Conservation (phyloP, 2,329 filamentous ascomycete genomes). For the Penicillium freii region DNA sequence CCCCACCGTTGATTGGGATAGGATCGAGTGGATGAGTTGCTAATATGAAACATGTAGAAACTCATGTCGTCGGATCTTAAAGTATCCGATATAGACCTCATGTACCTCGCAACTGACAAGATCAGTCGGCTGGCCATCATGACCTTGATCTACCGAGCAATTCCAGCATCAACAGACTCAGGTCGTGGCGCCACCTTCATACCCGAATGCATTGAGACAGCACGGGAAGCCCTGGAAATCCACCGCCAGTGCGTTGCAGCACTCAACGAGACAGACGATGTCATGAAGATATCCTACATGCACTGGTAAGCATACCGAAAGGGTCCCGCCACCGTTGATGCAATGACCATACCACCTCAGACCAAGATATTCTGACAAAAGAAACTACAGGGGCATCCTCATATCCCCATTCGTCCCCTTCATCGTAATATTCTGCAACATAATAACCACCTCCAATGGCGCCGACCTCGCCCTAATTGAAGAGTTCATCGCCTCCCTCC, state of each 20-base stretch:
- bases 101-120: slow-evolving; percentile 35
- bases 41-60: slow-evolving; percentile 9
- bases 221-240: slow-evolving; percentile 34
- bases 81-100: slow-evolving; percentile 27
- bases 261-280: slow-evolving; percentile 29
- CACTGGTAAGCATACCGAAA: slow-evolving; percentile 31
- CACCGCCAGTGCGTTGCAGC: slow-evolving; percentile 33
- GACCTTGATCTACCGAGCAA: slow-evolving; percentile 42
- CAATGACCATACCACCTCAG: background rate
- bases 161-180: slow-evolving; percentile 31
- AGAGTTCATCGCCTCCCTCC: slow-evolving; percentile 57
- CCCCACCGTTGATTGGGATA: background rate
- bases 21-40: background rate
- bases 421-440: slow-evolving; percentile 50
- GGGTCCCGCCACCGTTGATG: background rate
- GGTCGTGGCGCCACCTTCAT: slow-evolving; percentile 32
- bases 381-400: slow-evolving; percentile 35
- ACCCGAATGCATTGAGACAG: slow-evolving; percentile 39
- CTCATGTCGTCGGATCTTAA: slow-evolving; percentile 6
- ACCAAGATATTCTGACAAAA: background rate
- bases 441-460: slow-evolving; percentile 52
- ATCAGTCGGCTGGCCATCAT: slow-evolving; percentile 38
- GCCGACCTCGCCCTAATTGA: slow-evolving; percentile 56
- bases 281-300: slow-evolving; percentile 35
- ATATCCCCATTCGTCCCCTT: slow-evolving; percentile 52